A percentile compares a stretch with the other conserved stretches of the same genome.
Evolutionary conservation across 371 early-diverging fungal species (phyloP).

Genomic region (Quaeritorhiza haematococci): DNA sequence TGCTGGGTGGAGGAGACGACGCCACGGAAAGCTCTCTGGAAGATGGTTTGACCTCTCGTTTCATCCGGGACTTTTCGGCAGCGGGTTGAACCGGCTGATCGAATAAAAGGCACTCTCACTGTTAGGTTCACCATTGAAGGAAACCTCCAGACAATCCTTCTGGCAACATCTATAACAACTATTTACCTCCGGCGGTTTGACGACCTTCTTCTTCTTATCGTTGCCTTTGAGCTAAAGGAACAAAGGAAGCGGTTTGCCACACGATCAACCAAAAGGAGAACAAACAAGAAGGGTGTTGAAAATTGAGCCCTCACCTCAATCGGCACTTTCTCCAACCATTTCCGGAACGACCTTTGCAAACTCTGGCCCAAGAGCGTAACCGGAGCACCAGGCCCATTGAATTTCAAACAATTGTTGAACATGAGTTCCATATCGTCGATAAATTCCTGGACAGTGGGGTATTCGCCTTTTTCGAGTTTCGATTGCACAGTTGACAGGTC

Average conservation of each 20-base stretch:
- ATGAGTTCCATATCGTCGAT: conserved; percentile 73
- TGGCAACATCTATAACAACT: no score
- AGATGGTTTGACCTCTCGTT: conserved; percentile 67
- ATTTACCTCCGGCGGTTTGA: neutral
- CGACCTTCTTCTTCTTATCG: neutral
- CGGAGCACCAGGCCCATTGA: conserved; percentile 76
- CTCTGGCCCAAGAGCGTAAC: conserved; percentile 71
- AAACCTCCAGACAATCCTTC: neutral
- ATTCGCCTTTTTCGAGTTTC: conserved; percentile 59
- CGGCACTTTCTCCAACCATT: conserved; percentile 66
- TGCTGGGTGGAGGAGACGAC: no score
- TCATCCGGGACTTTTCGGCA: conserved; percentile 57
- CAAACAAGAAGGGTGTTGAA: neutral
- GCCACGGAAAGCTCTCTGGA: no score
- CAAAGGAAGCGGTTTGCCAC: neutral
- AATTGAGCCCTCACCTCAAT: conserved; percentile 9
- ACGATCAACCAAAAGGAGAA: neutral
- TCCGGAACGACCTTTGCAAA: conserved; percentile 69
- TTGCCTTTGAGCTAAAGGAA: no score
- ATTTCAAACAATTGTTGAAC: conserved; percentile 85
- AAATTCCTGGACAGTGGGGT: conserved; percentile 62
- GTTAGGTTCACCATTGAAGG: neutral
- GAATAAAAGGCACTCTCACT: neutral
- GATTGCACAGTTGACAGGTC: conserved; percentile 90
- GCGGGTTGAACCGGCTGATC: conserved; percentile 5